A percentile compares a stretch with the other conserved stretches of the same genome.
phyloP scores from a whole-genome alignment of 129 eudicot genomes.

The Logfia minima region DNA sequence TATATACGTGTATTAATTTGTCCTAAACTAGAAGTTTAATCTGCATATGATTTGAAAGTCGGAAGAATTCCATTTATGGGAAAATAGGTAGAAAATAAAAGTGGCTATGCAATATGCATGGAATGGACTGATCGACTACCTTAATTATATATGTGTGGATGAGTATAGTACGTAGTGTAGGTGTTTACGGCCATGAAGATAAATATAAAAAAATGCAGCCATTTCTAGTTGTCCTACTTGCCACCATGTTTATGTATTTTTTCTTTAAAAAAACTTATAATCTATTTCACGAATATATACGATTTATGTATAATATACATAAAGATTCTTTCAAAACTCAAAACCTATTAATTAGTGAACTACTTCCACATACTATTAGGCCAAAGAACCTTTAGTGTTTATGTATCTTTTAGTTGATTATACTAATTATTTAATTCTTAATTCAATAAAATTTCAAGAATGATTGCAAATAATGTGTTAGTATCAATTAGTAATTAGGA shows the following conservation, averaged over 20 bases:
- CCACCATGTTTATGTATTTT: constrained; percentile 9
- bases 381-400: too few relatives aligned
- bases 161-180: background rate
- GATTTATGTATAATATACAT: too few relatives aligned
- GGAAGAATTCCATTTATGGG: background rate
- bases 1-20: background rate
- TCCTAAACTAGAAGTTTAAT: background rate
- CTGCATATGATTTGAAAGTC: background rate
- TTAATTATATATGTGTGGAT: constrained; percentile 1
- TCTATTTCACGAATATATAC: too few relatives aligned
- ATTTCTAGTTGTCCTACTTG: constrained; percentile 51
- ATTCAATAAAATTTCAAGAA: too few relatives aligned
- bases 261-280: background rate
- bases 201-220: constrained; percentile 61
- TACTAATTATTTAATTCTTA: too few relatives aligned
- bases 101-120: constrained; percentile 4
- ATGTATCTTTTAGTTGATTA: too few relatives aligned
- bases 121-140: constrained; percentile 22
- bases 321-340: too few relatives aligned
- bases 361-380: too few relatives aligned
- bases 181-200: constrained; percentile 43
- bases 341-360: too few relatives aligned
- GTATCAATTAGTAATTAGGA: too few relatives aligned
- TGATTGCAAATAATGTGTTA: too few relatives aligned
- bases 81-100: background rate